phyloP scores from a whole-genome alignment of 2,329 filamentous ascomycete genomes.

The Pestalotiopsis sp. region DNA sequence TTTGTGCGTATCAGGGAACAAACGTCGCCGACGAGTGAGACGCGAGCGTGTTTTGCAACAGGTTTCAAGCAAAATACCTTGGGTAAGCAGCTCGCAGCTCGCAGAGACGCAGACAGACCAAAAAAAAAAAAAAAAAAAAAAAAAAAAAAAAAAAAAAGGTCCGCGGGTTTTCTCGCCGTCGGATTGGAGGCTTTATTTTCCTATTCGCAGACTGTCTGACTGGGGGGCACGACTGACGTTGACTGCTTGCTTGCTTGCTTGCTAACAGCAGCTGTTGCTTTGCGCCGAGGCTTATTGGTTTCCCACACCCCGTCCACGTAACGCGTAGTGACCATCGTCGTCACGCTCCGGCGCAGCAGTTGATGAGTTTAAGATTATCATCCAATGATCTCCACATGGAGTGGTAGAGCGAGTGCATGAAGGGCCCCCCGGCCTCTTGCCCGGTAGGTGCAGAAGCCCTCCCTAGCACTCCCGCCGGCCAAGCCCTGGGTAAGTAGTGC shows the following conservation, averaged over 20 bases:
- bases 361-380: conserved; percentile 28
- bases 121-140: too few species aligned
- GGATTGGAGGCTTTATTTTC: background rate
- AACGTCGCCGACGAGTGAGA: background rate
- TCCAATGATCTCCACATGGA: conserved; percentile 30
- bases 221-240: background rate
- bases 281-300: background rate
- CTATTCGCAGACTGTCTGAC: background rate
- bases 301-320: conserved; percentile 8
- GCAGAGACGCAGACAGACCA: too few species aligned
- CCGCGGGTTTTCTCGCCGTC: background rate
- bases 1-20: conserved; percentile 1
- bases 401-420: conserved; percentile 26
- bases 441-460: conserved; percentile 5
- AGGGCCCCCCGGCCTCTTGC: conserved; percentile 10
- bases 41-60: conserved; percentile 2
- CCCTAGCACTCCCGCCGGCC: conserved; percentile 10
- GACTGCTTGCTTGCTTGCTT: background rate
- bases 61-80: conserved; percentile 5
- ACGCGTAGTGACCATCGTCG: conserved; percentile 13
- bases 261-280: background rate
- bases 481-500: background rate
- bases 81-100: background rate
- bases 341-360: conserved; percentile 15
- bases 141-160: too few species aligned